Conservation (phyloP, 257 asterid genomes). For the Plantago major region DNA sequence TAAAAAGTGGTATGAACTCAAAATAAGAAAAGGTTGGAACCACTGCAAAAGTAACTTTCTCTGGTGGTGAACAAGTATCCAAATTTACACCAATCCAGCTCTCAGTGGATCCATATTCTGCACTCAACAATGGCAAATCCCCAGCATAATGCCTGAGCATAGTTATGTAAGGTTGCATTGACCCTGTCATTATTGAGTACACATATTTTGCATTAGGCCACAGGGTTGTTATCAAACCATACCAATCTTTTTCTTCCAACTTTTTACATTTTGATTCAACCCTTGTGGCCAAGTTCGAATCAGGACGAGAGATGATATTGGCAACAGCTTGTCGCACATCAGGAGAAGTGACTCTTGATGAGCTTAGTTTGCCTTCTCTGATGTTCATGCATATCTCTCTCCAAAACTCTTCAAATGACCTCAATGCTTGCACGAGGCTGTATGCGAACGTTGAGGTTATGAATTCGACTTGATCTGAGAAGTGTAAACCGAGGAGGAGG, state of each 20-base stretch:
- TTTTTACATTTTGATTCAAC: conserved; percentile 38
- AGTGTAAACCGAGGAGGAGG: conserved; percentile 63
- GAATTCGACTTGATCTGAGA: conserved; percentile 46
- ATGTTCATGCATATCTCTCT: conserved; percentile 50
- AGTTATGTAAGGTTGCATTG: conserved; percentile 68
- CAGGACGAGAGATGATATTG: conserved; percentile 28
- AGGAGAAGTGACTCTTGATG: conserved; percentile 30
- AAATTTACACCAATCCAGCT: conserved; percentile 83
- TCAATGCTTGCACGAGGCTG: conserved; percentile 59
- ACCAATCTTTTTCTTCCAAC: conserved; percentile 45
- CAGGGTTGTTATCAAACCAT: conserved; percentile 40
- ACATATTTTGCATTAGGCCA: conserved; percentile 82
- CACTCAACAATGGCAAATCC: conserved; percentile 60
- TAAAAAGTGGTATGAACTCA: conserved; percentile 71
- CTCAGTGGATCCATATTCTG: conserved; percentile 82
- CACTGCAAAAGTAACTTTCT: conserved; percentile 57
- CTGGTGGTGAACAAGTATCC: conserved; percentile 59
- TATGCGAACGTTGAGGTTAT: conserved; percentile 70
- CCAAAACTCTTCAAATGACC: conserved; percentile 58
- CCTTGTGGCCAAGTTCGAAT: conserved; percentile 43
- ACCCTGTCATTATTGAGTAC: conserved; percentile 77
- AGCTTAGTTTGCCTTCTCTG: conserved; percentile 41
- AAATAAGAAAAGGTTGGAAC: conserved; percentile 67
- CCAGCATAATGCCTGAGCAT: conserved; percentile 62
- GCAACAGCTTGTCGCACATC: conserved; percentile 37